A percentile compares a stretch with the other conserved stretches of the same genome.
These are phyloP conservation scores for Aspergillus intermedius DNA, from an alignment of 2,329 filamentous ascomycete species.

Conservation along the genomic window DNA sequence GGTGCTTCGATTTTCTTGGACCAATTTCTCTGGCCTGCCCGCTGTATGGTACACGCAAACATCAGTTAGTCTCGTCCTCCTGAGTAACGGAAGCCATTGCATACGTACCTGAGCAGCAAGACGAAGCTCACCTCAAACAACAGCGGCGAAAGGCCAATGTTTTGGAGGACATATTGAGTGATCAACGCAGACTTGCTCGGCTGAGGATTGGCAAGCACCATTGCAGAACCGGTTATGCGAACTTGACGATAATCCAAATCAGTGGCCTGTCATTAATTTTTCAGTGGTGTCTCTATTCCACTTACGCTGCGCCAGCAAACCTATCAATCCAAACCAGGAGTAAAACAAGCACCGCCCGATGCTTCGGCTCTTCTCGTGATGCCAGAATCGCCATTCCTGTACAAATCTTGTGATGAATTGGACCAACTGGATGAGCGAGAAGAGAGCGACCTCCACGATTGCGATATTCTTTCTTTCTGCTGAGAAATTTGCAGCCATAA, in stretches of 20 bases:
- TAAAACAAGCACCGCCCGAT: slow-evolving; percentile 16
- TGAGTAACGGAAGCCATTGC: background rate
- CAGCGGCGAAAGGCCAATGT: slow-evolving; percentile 23
- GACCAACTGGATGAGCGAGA: slow-evolving; percentile 15
- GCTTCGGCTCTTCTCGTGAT: slow-evolving; percentile 14
- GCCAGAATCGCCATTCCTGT: slow-evolving; percentile 24
- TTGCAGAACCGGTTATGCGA: slow-evolving; percentile 18
- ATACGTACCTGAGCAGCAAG: slow-evolving; percentile 18
- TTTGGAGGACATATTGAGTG: slow-evolving; percentile 17
- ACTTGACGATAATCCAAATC: slow-evolving; percentile 9
- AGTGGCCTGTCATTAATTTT: background rate
- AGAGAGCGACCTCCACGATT: slow-evolving; percentile 19
- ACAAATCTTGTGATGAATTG: slow-evolving; percentile 17
- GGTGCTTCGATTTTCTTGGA: slow-evolving; percentile 18
- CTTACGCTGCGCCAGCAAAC: slow-evolving; percentile 20
- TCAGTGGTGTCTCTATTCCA: background rate
- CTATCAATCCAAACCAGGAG: slow-evolving; percentile 22
- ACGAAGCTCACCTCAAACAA: slow-evolving; percentile 24
- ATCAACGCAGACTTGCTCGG: slow-evolving; percentile 14
- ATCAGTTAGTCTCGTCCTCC: background rate
- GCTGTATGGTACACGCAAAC: slow-evolving; percentile 6
- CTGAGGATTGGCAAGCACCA: slow-evolving; percentile 15
- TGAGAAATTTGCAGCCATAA: no score
- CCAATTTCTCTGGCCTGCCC: slow-evolving; percentile 21
- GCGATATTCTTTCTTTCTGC: slow-evolving; percentile 10